phyloP scores from a whole-genome alignment of 116 monocot genomes.

The Zostera marina region DNA sequence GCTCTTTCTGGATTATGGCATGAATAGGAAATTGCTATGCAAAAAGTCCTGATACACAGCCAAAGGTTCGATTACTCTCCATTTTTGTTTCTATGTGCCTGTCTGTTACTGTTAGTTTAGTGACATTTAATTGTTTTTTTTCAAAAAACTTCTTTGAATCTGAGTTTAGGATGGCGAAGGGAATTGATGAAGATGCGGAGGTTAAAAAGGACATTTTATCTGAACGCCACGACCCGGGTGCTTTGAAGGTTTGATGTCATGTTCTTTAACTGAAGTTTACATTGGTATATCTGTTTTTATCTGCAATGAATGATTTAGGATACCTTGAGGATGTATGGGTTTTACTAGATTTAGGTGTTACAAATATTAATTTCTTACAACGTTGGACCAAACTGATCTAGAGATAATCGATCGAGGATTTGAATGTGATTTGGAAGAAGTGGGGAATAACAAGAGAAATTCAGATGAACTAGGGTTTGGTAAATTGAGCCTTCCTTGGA shows the following conservation, averaged over 20 bases:
- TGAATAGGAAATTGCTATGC: slow-evolving; percentile 67
- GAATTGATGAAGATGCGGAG: slow-evolving; percentile 15
- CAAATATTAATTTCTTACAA: too few species aligned
- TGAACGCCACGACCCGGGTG: slow-evolving; percentile 52
- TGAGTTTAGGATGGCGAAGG: slow-evolving; percentile 32
- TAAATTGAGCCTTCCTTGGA: too few species aligned
- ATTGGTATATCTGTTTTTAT: too few species aligned
- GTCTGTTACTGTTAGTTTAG: background rate
- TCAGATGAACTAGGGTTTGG: too few species aligned
- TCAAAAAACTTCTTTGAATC: background rate
- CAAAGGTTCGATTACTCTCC: slow-evolving; percentile 39
- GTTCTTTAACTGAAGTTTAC: background rate
- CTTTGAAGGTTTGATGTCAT: slow-evolving; percentile 41
- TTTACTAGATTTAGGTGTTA: background rate
- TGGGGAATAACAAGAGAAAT: too few species aligned
- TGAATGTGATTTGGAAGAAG: too few species aligned
- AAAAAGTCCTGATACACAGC: slow-evolving; percentile 56
- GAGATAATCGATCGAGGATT: too few species aligned
- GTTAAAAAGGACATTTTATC: slow-evolving; percentile 52
- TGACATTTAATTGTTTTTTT: too few species aligned
- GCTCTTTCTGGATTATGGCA: slow-evolving; percentile 4
- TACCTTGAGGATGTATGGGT: background rate
- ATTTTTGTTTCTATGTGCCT: background rate
- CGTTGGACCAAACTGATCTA: too few species aligned
- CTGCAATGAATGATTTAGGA: background rate